Conservation (phyloP, 2,329 filamentous ascomycete genomes). For the Fusarium abutilonis region DNA sequence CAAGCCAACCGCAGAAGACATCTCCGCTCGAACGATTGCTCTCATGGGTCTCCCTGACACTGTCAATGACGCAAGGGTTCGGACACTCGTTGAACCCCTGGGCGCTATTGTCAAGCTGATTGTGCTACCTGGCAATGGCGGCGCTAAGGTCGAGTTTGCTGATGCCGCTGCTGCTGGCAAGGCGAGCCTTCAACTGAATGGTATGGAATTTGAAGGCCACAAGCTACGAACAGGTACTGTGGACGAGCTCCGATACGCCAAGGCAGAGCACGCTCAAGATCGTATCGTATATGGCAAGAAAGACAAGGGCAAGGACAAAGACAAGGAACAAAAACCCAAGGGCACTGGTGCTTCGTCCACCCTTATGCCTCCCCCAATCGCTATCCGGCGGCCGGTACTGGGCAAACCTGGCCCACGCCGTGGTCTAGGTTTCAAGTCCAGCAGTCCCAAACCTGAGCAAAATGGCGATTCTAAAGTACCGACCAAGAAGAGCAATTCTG, state of each 20-base stretch:
- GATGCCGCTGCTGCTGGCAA: constrained; percentile 77
- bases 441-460: constrained; percentile 32
- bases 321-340: constrained; percentile 44
- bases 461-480: constrained; percentile 44
- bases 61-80: constrained; percentile 86
- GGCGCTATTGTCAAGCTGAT: constrained; percentile 79
- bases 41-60: constrained; percentile 91
- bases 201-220: constrained; percentile 63
- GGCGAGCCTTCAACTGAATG: constrained; percentile 69
- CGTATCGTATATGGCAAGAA: constrained; percentile 47
- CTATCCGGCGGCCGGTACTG: constrained; percentile 55
- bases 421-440: constrained; percentile 56
- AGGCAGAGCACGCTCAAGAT: constrained; percentile 52
- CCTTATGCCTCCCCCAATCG: constrained; percentile 58
- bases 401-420: constrained; percentile 54
- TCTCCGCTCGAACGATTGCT: constrained; percentile 76
- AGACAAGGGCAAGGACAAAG: constrained; percentile 44
- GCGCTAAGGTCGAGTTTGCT: constrained; percentile 85
- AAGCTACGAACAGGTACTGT: constrained; percentile 65
- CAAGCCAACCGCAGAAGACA: constrained; percentile 58
- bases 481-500: constrained; percentile 63
- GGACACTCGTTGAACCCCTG: constrained; percentile 74
- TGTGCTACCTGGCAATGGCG: constrained; percentile 82
- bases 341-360: constrained; percentile 20
- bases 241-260: constrained; percentile 64